Evolutionary conservation across 1,284 basidiomycete species (phyloP).

Genomic region (Irpex sp.): DNA sequence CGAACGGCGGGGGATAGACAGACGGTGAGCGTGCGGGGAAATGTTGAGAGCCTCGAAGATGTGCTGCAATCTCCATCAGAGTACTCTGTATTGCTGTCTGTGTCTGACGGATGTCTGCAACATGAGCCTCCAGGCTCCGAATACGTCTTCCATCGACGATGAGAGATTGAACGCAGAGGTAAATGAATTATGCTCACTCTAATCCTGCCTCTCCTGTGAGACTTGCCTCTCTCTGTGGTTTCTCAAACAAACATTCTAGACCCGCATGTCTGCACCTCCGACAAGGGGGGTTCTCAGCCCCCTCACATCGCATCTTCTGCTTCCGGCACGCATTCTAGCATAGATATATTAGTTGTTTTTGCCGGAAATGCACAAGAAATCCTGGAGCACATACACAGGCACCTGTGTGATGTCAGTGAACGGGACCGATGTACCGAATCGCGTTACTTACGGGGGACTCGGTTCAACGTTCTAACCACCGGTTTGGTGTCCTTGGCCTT

Average conservation of each 20-base stretch:
- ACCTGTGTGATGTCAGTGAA: slow-evolving; percentile 37
- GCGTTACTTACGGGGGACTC: slow-evolving; percentile 69
- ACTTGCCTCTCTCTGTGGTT: slow-evolving; percentile 79
- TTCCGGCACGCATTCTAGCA: slow-evolving; percentile 77
- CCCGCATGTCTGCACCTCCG: slow-evolving; percentile 83
- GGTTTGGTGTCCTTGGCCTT: slow-evolving; percentile 61
- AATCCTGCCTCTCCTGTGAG: slow-evolving; percentile 84
- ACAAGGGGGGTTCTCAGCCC: slow-evolving; percentile 89
- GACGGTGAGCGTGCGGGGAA: slow-evolving; percentile 59
- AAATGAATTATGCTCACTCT: slow-evolving; percentile 55
- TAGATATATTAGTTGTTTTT: slow-evolving; percentile 13
- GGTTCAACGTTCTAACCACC: slow-evolving; percentile 69
- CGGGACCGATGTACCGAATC: slow-evolving; percentile 1
- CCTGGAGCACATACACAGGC: slow-evolving; percentile 60
- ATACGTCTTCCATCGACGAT: slow-evolving; percentile 60
- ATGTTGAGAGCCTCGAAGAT: slow-evolving; percentile 51
- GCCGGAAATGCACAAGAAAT: neutral
- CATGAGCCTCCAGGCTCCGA: slow-evolving; percentile 79
- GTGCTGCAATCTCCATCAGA: slow-evolving; percentile 73
- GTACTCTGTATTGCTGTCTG: slow-evolving; percentile 72
- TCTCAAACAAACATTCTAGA: slow-evolving; percentile 87
- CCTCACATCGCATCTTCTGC: slow-evolving; percentile 88
- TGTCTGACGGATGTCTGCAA: slow-evolving; percentile 69
- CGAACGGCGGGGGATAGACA: slow-evolving; percentile 48
- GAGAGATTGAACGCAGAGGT: slow-evolving; percentile 10